Evolutionary conservation across 768 basidiomycete species (phyloP).

Genomic region (Leccinum longicurvipes): DNA sequence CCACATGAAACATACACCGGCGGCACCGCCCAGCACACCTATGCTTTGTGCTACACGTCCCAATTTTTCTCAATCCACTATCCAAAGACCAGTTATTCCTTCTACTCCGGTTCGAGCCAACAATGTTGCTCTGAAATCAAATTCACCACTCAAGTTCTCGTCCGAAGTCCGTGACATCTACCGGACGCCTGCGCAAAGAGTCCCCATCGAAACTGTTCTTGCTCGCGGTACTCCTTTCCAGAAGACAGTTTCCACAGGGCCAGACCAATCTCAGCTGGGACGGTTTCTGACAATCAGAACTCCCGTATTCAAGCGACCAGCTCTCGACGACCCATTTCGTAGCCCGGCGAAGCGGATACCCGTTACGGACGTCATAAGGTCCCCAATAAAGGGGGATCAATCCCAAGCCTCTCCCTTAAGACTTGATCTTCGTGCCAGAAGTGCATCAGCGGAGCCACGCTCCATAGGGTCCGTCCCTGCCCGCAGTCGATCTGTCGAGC

Average conservation of each 20-base stretch:
- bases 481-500: constrained; percentile 33
- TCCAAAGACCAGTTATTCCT: constrained; percentile 28
- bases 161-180: constrained; percentile 35
- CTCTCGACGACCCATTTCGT: constrained; percentile 35
- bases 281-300: constrained; percentile 14
- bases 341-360: constrained; percentile 36
- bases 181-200: constrained; percentile 63
- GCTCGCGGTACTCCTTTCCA: constrained; percentile 47
- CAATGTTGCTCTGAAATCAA: constrained; percentile 2
- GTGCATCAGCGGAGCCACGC: constrained; percentile 35
- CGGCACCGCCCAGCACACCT: constrained; percentile 19
- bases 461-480: constrained; percentile 8
- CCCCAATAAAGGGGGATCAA: constrained; percentile 19
- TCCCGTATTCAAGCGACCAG: constrained; percentile 42
- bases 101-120: constrained; percentile 28
- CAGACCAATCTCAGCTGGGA: constrained; percentile 20
- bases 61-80: constrained; percentile 15
- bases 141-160: constrained; percentile 35
- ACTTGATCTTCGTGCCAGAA: constrained; percentile 26
- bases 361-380: constrained; percentile 25
- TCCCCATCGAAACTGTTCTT: constrained; percentile 53
- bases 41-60: constrained; percentile 9
- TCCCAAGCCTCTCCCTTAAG: constrained; percentile 14
- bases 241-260: constrained; percentile 34
- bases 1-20: constrained; percentile 19